Conservation (phyloP, 768 basidiomycete genomes). For the Kwoniella mangroviensis region DNA sequence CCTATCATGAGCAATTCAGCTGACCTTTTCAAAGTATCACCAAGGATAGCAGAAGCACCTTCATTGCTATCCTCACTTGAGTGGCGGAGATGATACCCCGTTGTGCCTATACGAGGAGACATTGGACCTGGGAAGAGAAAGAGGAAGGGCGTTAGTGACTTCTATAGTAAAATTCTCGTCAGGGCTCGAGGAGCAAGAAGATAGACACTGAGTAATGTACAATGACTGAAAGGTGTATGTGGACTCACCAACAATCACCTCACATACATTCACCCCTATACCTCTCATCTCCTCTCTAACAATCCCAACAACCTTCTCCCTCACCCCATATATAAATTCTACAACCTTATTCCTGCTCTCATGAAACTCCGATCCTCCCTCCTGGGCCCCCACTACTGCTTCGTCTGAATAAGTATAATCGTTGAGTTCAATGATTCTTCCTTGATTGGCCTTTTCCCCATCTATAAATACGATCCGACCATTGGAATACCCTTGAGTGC, state of each 20-base stretch:
- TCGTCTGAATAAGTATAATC: background rate
- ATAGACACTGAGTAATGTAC: background rate
- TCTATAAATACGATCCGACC: slow-evolving; percentile 46
- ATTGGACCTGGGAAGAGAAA: slow-evolving; percentile 30
- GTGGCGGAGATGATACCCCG: slow-evolving; percentile 17
- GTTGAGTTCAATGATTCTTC: background rate
- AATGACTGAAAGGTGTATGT: too few relatives aligned
- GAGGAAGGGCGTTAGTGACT: background rate
- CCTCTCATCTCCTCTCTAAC: slow-evolving; percentile 32
- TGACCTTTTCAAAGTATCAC: background rate
- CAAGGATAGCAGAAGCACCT: background rate
- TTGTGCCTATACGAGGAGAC: slow-evolving; percentile 13
- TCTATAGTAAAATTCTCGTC: background rate
- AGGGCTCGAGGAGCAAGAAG: background rate
- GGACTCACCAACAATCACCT: slow-evolving; percentile 47
- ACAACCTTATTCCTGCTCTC: slow-evolving; percentile 17
- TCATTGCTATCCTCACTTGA: slow-evolving; percentile 22
- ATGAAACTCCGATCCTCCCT: background rate
- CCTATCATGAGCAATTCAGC: background rate
- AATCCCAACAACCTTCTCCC: slow-evolving; percentile 27
- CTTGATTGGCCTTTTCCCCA: slow-evolving; percentile 7
- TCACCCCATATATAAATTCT: slow-evolving; percentile 29
- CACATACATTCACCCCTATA: slow-evolving; percentile 42
- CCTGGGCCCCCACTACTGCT: background rate
- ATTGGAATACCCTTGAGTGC: background rate